Percentiles rank a stretch among this genome's conserved stretches.
Evolutionary conservation across 164 flowering plant species (phyloP).

Genomic region (Liquidambar formosana): DNA sequence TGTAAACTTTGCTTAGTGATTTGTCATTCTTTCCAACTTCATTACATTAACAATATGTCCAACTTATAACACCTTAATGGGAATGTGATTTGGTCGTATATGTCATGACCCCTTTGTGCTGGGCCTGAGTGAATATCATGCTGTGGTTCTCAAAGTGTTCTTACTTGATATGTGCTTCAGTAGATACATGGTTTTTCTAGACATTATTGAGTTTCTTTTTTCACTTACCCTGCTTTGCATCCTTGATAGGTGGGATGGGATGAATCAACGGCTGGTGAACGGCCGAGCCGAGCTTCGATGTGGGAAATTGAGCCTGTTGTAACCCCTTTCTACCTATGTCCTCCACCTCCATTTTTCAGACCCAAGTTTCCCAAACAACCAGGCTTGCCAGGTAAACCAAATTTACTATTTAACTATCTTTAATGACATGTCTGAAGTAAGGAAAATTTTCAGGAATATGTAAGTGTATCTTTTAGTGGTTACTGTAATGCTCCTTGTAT

Average conservation of each 20-base stretch:
- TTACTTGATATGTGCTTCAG: background rate
- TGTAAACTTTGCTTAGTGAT: background rate
- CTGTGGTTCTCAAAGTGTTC: background rate
- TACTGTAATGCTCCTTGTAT: no score
- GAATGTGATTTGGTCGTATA: background rate
- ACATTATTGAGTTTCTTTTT: background rate
- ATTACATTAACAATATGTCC: no score
- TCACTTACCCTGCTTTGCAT: slow-evolving; percentile 2
- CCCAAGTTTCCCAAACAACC: slow-evolving; percentile 79
- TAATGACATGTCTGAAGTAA: no score
- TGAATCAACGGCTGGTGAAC: slow-evolving; percentile 94
- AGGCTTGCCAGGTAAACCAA: slow-evolving; percentile 66
- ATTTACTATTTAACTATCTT: background rate
- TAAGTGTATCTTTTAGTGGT: no score
- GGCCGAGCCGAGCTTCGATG: slow-evolving; percentile 80
- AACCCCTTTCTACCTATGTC: slow-evolving; percentile 90
- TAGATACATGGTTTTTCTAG: background rate
- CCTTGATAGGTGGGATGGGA: slow-evolving; percentile 89
- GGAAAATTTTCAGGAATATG: no score
- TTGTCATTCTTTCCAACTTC: background rate
- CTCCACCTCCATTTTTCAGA: slow-evolving; percentile 95
- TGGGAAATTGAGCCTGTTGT: slow-evolving; percentile 97
- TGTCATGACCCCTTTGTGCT: background rate
- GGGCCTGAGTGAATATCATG: background rate
- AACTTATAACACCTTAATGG: background rate